A percentile compares a stretch with the other conserved stretches of the same genome.
Conservation (phyloP, 176 grass and related monocot species). For the Eragrostis curvula region DNA sequence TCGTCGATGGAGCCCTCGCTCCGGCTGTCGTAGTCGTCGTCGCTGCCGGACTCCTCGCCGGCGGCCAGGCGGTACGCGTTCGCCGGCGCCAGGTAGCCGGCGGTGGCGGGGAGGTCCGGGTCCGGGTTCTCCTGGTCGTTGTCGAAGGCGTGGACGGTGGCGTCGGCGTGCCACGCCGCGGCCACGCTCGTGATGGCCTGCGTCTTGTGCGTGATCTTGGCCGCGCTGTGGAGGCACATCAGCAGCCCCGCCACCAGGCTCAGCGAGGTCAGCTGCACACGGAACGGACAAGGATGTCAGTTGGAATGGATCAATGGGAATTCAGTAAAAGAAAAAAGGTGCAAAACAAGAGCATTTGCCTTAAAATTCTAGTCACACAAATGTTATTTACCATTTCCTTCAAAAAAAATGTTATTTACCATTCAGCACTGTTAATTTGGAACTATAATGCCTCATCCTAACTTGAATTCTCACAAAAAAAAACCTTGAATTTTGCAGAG, state of each 20-base stretch:
- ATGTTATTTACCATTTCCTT: no score
- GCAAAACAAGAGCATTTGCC: no score
- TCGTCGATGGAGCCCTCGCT: conserved; percentile 54
- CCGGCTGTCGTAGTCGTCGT: conserved; percentile 3
- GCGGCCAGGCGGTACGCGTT: conserved; percentile 40
- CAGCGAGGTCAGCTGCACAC: conserved; percentile 55
- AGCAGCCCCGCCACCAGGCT: conserved; percentile 72
- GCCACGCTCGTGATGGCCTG: conserved; percentile 87
- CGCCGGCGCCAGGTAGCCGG: conserved; percentile 40
- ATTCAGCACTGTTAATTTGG: no score
- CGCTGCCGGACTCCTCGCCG: conserved; percentile 28
- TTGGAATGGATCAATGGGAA: background rate
- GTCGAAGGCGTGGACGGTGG: conserved; percentile 69
- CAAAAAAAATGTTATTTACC: no score
- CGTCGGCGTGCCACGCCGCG: conserved; percentile 82
- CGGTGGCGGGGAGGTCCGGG: conserved; percentile 32
- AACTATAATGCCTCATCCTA: background rate
- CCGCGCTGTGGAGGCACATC: conserved; percentile 77
- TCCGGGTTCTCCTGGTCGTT: conserved; percentile 48
- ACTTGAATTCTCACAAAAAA: no score
- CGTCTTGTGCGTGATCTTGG: conserved; percentile 95
- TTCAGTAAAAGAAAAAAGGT: no score
- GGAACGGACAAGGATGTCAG: background rate
- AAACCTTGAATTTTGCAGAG: conserved; percentile 2
- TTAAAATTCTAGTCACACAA: no score